These are phyloP conservation scores for Pleurotus pulmonarius DNA, from an alignment of 768 basidiomycete species.

Conservation along the genomic window DNA sequence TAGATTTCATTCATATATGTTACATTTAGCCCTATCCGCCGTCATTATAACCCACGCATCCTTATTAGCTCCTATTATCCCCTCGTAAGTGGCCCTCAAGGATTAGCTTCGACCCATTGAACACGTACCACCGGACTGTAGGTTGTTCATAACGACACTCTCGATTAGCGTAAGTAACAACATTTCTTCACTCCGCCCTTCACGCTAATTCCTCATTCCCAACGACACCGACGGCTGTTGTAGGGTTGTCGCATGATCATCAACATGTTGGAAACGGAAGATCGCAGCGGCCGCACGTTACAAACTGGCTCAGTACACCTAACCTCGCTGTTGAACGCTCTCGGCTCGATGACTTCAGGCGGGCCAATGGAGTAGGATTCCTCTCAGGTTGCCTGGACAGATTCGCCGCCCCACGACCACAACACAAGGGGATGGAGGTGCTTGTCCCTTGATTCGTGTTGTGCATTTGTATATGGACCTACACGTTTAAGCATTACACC, in stretches of 20 bases:
- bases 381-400: too few relatives aligned
- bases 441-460: too few relatives aligned
- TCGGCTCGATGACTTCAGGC: too few relatives aligned
- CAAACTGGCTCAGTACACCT: background rate
- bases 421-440: too few relatives aligned
- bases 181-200: background rate
- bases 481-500: too few relatives aligned
- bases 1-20: background rate
- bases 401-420: too few relatives aligned
- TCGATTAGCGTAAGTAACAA: constrained; percentile 1
- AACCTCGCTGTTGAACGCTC: background rate
- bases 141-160: constrained; percentile 1
- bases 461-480: too few relatives aligned
- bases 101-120: background rate
- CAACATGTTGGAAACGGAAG: background rate
- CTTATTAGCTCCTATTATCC: background rate
- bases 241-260: constrained; percentile 7
- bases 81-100: background rate
- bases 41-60: constrained; percentile 2
- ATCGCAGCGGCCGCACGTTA: background rate
- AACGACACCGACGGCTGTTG: background rate
- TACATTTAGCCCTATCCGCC: background rate
- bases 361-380: too few relatives aligned
- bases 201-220: background rate
- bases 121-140: background rate